phyloP scores from a whole-genome alignment of 768 basidiomycete species.

The Coprinellus micaceus region DNA sequence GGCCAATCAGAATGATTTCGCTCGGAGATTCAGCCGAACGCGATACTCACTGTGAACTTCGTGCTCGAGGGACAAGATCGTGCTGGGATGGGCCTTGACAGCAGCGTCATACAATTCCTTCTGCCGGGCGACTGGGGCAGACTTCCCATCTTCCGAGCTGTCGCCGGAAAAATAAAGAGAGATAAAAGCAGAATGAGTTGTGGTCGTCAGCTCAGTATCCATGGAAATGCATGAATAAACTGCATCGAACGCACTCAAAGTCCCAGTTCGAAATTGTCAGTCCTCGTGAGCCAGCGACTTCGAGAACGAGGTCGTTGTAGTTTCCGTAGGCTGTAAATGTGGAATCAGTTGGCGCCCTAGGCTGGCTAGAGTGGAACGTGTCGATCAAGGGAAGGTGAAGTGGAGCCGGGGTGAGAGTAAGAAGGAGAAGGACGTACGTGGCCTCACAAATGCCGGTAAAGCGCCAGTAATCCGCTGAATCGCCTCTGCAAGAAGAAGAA shows the following conservation, averaged over 20 bases:
- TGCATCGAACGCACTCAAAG: constrained; percentile 28
- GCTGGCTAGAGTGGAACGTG: too few relatives aligned
- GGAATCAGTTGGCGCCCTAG: too few relatives aligned
- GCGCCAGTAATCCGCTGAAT: constrained; percentile 39
- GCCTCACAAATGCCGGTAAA: constrained; percentile 44
- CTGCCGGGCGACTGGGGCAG: constrained; percentile 30
- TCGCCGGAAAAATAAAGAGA: neutral
- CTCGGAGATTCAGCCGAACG: neutral
- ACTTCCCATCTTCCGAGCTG: constrained; percentile 38
- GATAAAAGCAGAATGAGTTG: neutral
- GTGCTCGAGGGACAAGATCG: constrained; percentile 40
- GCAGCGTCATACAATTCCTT: constrained; percentile 26
- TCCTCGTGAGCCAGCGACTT: constrained; percentile 31
- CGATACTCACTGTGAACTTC: constrained; percentile 31
- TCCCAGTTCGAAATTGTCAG: constrained; percentile 39
- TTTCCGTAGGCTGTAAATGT: constrained; percentile 41
- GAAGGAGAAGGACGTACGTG: neutral
- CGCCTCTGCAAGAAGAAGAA: constrained; percentile 31
- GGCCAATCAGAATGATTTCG: neutral
- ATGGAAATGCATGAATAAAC: neutral
- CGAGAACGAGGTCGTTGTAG: constrained; percentile 45
- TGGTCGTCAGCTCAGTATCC: neutral
- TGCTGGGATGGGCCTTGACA: constrained; percentile 28
- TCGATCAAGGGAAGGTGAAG: neutral
- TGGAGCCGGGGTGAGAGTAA: neutral